Evolutionary conservation across 345 rosid genomes (phyloP).

Genomic region (Limnanthes douglasii): DNA sequence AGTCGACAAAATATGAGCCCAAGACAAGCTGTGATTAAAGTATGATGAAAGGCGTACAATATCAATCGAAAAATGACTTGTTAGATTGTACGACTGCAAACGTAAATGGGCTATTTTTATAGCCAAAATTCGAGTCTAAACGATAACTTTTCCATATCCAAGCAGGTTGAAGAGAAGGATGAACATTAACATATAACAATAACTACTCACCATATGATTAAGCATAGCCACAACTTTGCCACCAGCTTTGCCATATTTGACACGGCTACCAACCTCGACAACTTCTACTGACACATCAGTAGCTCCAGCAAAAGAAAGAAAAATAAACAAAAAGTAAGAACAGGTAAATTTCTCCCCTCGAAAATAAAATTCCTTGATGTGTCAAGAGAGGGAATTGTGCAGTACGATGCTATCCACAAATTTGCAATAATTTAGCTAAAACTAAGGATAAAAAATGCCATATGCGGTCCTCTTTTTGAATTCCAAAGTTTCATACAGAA

Average conservation of each 20-base stretch:
- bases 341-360: no score
- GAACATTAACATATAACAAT: neutral
- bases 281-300: conserved; percentile 83
- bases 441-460: no score
- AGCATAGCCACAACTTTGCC: conserved; percentile 68
- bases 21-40: neutral
- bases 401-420: no score
- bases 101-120: no score
- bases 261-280: conserved; percentile 44
- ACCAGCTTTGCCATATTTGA: conserved; percentile 40
- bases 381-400: no score
- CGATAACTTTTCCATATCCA: neutral
- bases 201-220: conserved; percentile 26
- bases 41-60: conserved; percentile 1
- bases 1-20: neutral
- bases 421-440: no score
- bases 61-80: neutral
- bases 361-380: no score
- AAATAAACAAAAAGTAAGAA: no score
- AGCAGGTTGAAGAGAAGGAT: neutral
- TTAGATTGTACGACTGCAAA: neutral
- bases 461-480: no score
- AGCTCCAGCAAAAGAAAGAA: no score
- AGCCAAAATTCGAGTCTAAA: no score
- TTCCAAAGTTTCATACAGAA: no score